Base-by-base conservation (phyloP, 192 early-diverging fungal species). In the Entomortierella parvispora region DNA sequence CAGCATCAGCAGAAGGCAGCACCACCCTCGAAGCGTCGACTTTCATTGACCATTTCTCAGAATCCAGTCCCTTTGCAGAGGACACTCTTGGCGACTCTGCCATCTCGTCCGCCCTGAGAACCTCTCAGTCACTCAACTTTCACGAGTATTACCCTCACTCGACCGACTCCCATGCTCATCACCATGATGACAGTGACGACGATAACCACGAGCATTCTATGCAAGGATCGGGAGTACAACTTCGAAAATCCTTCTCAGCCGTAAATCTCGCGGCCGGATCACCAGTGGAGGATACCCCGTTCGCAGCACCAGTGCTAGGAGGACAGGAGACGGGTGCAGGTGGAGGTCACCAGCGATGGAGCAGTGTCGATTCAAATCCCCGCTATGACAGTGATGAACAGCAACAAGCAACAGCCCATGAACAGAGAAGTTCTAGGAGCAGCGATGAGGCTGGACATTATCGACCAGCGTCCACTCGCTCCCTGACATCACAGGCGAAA, bases 41-140 rank as follows among this genome's bases (percentile, higher is more conserved):
- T n/a, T 77, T 68, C 25, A 47, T 77, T 17, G 74, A 77, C 40
- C 74, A 65, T 20, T 77, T 64, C 55, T 77, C 74, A 46, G 74
- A 77, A 31, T 77, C 74, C 22, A 77, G 68, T 40, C 74, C 74
- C 1, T 77, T 77, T 48, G 74, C 74, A 20, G 74, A 77, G 7
- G 74, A 77, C 40, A 42, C 59, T 10, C 49, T 67, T 14, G 53
- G 44, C 12, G 12, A 12, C 12, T 50, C 64, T 17, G 48, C 48
- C 28, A 28, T 68, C 34, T 48, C 71, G 1, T 44, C 71, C 5
- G 3, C 22, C 1, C 40, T 62, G 4, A 62, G 42, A n/a, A n/a
- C 60, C 9, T 68, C 74, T 4, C 65, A 57, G 48, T 61, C 74
- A 1, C 40, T 77, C 34, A 77, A 77, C 43, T 77, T 68, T 43